A percentile compares a stretch with the other conserved stretches of the same genome.
phyloP scores from a whole-genome alignment of 2,329 filamentous ascomycete genomes.

The Rhynchosporium agropyri region DNA sequence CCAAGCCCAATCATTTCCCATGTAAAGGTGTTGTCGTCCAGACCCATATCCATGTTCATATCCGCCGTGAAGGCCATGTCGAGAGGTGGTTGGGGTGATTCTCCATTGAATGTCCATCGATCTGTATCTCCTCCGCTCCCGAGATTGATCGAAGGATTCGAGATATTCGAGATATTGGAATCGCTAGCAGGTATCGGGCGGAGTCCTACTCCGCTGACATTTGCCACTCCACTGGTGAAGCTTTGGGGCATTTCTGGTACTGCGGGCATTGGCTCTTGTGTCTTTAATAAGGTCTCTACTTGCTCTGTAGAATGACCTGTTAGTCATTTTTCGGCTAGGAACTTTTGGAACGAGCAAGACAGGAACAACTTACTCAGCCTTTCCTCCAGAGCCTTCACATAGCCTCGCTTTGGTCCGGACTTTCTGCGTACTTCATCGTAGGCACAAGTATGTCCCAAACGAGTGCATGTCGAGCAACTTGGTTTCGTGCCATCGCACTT shows the following conservation, averaged over 20 bases:
- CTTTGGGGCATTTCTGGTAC: conserved; percentile 30
- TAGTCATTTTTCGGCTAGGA: conserved; percentile 20
- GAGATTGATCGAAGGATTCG: conserved; percentile 48
- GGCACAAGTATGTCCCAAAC: conserved; percentile 65
- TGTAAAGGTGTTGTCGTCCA: conserved; percentile 61
- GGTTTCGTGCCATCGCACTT: conserved; percentile 68
- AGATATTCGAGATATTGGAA: conserved; percentile 50
- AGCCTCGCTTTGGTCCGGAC: conserved; percentile 71
- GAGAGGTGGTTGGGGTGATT: conserved; percentile 52
- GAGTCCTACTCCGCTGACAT: conserved; percentile 33
- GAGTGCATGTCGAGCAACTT: conserved; percentile 67
- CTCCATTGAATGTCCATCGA: conserved; percentile 56
- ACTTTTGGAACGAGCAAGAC: background rate
- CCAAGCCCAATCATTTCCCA: conserved; percentile 82
- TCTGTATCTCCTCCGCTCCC: conserved; percentile 56
- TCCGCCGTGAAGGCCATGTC: conserved; percentile 59
- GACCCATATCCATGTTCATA: conserved; percentile 51
- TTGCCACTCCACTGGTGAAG: conserved; percentile 28
- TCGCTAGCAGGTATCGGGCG: conserved; percentile 41
- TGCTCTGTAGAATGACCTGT: conserved; percentile 62
- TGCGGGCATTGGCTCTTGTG: conserved; percentile 58
- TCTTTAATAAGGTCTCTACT: conserved; percentile 88
- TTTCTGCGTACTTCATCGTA: conserved; percentile 73
- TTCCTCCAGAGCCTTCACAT: conserved; percentile 77
- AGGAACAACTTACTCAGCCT: conserved; percentile 74